phyloP scores from a whole-genome alignment of 768 basidiomycete genomes.

The Leccinum variicolor region DNA sequence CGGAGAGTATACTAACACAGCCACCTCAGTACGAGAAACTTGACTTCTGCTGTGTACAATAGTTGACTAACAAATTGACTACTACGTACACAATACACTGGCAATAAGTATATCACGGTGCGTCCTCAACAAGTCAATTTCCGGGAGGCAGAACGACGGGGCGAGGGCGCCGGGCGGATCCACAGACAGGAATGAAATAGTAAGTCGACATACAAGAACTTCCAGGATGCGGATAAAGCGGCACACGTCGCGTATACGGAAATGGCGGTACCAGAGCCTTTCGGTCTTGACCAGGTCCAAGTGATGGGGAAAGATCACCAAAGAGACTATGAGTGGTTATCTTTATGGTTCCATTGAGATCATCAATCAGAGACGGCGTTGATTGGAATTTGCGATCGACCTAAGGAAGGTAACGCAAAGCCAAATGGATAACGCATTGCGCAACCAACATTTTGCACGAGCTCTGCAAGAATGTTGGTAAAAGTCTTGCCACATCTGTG shows the following conservation, averaged over 20 bases:
- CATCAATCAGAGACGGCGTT: neutral
- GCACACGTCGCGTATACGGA: constrained; percentile 55
- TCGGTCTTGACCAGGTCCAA: constrained; percentile 9
- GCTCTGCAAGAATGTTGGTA: constrained; percentile 55
- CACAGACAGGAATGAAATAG: no score
- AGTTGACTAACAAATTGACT: no score
- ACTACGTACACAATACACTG: no score
- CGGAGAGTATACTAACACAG: neutral
- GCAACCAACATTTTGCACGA: constrained; percentile 49
- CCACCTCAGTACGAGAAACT: neutral
- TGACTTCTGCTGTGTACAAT: no score
- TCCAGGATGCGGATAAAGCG: constrained; percentile 54
- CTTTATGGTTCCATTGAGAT: constrained; percentile 39
- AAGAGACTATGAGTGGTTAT: constrained; percentile 57
- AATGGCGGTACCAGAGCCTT: constrained; percentile 47
- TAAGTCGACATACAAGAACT: constrained; percentile 14
- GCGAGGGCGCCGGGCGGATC: no score
- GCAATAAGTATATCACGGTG: no score
- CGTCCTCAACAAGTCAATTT: no score
- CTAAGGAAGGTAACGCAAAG: neutral
- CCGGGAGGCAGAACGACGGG: no score
- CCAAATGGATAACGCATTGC: no score
- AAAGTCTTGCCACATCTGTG: constrained; percentile 49
- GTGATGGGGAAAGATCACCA: constrained; percentile 40
- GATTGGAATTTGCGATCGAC: neutral